Evolutionary conservation across 2,329 filamentous ascomycete genomes (phyloP), one percentile per base, ranked within the genome.

Genomic region (Pseudocercospora fuligena): DNA sequence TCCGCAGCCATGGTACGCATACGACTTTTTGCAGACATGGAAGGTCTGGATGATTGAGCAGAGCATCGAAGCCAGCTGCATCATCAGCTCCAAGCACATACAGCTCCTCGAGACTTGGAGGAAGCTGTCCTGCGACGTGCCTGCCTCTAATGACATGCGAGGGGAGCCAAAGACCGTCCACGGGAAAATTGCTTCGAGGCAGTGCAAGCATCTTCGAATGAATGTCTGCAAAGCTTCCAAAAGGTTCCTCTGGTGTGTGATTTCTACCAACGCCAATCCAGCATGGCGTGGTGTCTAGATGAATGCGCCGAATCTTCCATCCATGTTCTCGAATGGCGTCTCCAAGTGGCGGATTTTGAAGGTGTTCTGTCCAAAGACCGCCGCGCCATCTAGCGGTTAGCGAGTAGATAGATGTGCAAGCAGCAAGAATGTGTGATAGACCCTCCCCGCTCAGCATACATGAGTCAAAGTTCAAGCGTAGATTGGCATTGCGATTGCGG

Each of bases 361-460:
- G 51, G 8, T 56, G 51, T 19, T 56, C 51, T 19, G 51, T 56
- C 51, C 51, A 56, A 1, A 31, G 12, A 29, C 51, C 51, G 27
- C 51, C 51, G 3, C 51, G 51, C 51, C 51, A 56, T 31, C 51
- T 16, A 19, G 51, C 51, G 27, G 51, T 56, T 8, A 56, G 27
- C 16, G 51, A 56, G 51, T 31, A 56, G 16, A 27, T 25, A 11
- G 51, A 56, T 11, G 51, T n/a, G 25, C 51, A 56, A 4, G 51
- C 51, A 29, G 51, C 51, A 5, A 56, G 27, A n/a, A 56, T 33
- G 16, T 56, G 51, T 12, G 51, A 31, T 8, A 56, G 51, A 3
- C 51, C 51, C 2, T 56, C 51, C 6, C 51, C 51, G 25, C 51
- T 56, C 8, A 56, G 51, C 51, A 56, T 56, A n/a, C 51, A 56